Evolutionary conservation across 495 filamentous ascomycete genomes (phyloP).

Genomic region (Aspergillus heteromorphus): DNA sequence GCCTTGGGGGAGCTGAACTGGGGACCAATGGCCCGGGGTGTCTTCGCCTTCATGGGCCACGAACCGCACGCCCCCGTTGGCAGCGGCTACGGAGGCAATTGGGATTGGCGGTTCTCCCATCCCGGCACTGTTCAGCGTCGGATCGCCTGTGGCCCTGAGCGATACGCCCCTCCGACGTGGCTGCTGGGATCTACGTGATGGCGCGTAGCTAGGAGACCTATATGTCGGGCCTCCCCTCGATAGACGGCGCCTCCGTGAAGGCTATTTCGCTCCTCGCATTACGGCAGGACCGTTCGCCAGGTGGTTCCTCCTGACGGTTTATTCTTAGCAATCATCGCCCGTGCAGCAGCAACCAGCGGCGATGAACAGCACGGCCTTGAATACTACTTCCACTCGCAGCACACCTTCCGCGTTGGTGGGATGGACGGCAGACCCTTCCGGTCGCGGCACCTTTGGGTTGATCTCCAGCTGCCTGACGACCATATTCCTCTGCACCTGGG

Average conservation of each 20-base stretch:
- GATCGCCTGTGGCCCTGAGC: not conserved
- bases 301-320: not conserved
- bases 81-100: not conserved
- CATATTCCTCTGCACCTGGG: slow-evolving; percentile 33
- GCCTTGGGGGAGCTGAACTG: no score
- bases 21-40: no score
- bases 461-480: slow-evolving; percentile 28
- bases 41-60: no score
- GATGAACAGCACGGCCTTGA: not conserved
- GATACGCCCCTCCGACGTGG: not conserved
- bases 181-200: not conserved
- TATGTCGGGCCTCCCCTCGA: not conserved
- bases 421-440: slow-evolving; percentile 27
- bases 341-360: not conserved
- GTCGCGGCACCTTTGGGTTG: slow-evolving; percentile 27
- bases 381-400: not conserved
- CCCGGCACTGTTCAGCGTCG: no score
- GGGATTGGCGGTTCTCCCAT: not conserved
- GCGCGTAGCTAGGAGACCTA: not conserved
- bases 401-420: slow-evolving; percentile 18
- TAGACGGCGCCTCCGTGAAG: not conserved
- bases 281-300: not conserved
- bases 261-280: not conserved
- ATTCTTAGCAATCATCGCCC: no score
- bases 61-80: no score